These are phyloP conservation scores for Rhynchospora pubera DNA, from an alignment of 176 grass and related monocot genomes.

Conservation along the genomic window DNA sequence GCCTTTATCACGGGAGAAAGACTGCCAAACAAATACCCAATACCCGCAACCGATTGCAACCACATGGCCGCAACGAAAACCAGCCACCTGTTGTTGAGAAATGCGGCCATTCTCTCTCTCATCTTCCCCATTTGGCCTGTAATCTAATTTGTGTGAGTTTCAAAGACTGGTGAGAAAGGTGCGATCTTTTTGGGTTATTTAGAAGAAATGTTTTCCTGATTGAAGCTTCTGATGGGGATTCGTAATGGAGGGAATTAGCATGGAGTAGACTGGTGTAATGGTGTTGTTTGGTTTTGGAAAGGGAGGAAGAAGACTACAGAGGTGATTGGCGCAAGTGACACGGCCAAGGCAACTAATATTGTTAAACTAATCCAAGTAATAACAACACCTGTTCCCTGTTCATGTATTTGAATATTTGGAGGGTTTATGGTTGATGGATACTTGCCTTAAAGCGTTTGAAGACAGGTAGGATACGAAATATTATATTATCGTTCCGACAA, in stretches of 20 bases:
- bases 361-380: not conserved
- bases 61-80: slow-evolving; percentile 94
- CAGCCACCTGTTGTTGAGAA: slow-evolving; percentile 72
- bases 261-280: not conserved
- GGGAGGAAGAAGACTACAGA: not conserved
- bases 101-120: slow-evolving; percentile 29
- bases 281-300: not conserved
- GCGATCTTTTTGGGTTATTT: not conserved
- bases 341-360: not conserved
- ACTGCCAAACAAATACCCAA: slow-evolving; percentile 83
- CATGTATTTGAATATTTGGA: not conserved
- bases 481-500: too few species aligned
- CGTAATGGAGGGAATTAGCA: not conserved
- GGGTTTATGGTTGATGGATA: not conserved
- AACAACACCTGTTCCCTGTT: too few species aligned
- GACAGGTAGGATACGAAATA: too few species aligned
- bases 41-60: slow-evolving; percentile 83
- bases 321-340: not conserved
- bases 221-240: not conserved
- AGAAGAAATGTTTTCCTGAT: not conserved
- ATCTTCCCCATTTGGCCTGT: slow-evolving; percentile 32
- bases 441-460: not conserved
- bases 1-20: slow-evolving; percentile 75
- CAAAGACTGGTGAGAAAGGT: not conserved
- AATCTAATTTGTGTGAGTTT: not conserved